phyloP scores from a whole-genome alignment of 768 basidiomycete species.

The Coprinopsis cinerea region DNA sequence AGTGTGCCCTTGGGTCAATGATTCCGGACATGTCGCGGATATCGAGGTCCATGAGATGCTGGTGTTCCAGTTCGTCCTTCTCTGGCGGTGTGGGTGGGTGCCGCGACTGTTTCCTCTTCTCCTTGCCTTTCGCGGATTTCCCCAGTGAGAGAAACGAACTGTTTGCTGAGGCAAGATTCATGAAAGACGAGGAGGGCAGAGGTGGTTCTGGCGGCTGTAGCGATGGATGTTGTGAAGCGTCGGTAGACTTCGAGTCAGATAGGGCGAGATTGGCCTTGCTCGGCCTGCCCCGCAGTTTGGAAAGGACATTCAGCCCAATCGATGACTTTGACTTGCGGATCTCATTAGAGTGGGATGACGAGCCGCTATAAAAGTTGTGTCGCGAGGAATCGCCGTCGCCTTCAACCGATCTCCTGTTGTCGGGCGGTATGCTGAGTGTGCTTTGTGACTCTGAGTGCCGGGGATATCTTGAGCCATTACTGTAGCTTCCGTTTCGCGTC shows the following conservation, averaged over 20 bases:
- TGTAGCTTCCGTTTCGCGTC: constrained; percentile 26
- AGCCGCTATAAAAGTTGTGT: constrained; percentile 21
- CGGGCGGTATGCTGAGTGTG: constrained; percentile 24
- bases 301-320: constrained; percentile 18
- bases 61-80: constrained; percentile 24
- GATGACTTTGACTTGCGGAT: constrained; percentile 47
- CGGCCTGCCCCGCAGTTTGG: constrained; percentile 37
- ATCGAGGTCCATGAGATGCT: constrained; percentile 57
- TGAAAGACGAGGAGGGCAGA: constrained; percentile 21
- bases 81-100: constrained; percentile 25
- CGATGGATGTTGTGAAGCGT: constrained; percentile 34
- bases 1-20: constrained; percentile 38
- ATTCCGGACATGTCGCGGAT: constrained; percentile 80
- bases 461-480: constrained; percentile 23
- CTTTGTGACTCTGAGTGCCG: constrained; percentile 32
- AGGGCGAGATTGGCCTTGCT: constrained; percentile 28
- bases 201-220: constrained; percentile 28
- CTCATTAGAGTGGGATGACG: constrained; percentile 26
- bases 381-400: constrained; percentile 20
- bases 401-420: constrained; percentile 28
- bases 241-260: constrained; percentile 23
- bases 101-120: constrained; percentile 20
- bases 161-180: constrained; percentile 15
- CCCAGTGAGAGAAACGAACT: constrained; percentile 1
- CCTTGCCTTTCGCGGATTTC: constrained; percentile 22